These are phyloP conservation scores for Claviceps sp. DNA, from an alignment of 2,329 filamentous ascomycete genomes.

Conservation along the genomic window DNA sequence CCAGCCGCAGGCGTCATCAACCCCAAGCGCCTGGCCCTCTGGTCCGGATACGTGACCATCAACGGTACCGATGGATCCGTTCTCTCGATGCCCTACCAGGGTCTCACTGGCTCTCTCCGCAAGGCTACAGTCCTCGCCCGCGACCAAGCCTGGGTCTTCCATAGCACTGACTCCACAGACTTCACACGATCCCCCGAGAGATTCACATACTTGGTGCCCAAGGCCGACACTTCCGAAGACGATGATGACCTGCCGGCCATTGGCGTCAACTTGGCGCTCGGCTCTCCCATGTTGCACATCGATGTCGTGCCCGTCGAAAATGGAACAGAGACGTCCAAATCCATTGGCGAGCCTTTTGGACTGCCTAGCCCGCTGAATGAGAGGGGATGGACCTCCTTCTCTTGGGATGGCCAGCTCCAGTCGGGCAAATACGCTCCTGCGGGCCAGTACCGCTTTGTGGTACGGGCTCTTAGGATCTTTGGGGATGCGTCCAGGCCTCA, in stretches of 20 bases:
- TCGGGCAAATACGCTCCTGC: slow-evolving; percentile 31
- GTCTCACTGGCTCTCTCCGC: slow-evolving; percentile 22
- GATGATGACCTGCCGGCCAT: not conserved
- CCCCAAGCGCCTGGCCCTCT: slow-evolving; percentile 24
- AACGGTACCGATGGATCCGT: slow-evolving; percentile 23
- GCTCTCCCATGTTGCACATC: slow-evolving; percentile 27
- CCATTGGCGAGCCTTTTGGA: slow-evolving; percentile 25
- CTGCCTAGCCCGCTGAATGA: slow-evolving; percentile 22
- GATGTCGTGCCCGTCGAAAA: slow-evolving; percentile 24
- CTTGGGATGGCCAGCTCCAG: slow-evolving; percentile 31
- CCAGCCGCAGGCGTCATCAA: slow-evolving; percentile 23
- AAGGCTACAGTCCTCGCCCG: slow-evolving; percentile 9
- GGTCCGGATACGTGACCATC: slow-evolving; percentile 28
- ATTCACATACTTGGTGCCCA: slow-evolving; percentile 26
- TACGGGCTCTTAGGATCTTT: slow-evolving; percentile 34
- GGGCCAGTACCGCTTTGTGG: slow-evolving; percentile 33
- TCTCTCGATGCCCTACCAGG: slow-evolving; percentile 27
- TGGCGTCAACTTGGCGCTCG: slow-evolving; percentile 25
- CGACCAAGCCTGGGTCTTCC: slow-evolving; percentile 12
- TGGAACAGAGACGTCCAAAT: slow-evolving; percentile 14
- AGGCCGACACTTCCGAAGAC: slow-evolving; percentile 19
- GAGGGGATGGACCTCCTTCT: slow-evolving; percentile 1
- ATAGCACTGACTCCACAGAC: slow-evolving; percentile 16
- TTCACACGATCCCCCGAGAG: slow-evolving; percentile 15
- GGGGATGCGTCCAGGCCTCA: slow-evolving; percentile 26